Conservation (phyloP, 495 filamentous ascomycete species). For the Penicillium roqueforti region DNA sequence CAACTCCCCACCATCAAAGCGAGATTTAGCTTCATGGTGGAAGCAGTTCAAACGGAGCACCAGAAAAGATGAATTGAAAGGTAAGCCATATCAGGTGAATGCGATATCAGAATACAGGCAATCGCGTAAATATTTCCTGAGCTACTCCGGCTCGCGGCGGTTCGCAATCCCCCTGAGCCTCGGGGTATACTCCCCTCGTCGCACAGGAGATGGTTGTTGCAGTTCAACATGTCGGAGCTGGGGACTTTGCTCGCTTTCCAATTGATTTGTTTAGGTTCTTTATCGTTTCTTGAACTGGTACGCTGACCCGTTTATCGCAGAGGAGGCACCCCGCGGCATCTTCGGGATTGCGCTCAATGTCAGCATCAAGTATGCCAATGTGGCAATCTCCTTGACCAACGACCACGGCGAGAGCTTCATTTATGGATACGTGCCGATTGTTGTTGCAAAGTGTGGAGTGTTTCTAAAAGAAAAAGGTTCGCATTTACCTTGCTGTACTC, state of each 20-base stretch:
- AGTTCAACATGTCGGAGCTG: background rate
- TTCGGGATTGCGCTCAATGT: constrained; percentile 92
- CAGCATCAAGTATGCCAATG: constrained; percentile 97
- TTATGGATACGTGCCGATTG: constrained; percentile 97
- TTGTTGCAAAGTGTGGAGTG: constrained; percentile 97
- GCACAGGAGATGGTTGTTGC: background rate
- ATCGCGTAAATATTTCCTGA: background rate
- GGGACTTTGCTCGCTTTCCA: background rate
- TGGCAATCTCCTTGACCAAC: constrained; percentile 93
- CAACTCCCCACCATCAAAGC: constrained; percentile 64
- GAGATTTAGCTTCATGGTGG: constrained; percentile 89
- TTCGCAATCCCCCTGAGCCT: constrained; percentile 7
- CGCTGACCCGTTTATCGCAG: constrained; percentile 1
- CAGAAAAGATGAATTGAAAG: constrained; percentile 73
- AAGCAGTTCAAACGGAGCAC: constrained; percentile 74
- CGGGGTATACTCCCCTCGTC: background rate
- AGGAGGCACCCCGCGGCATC: constrained; percentile 55
- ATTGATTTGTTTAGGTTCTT: background rate
- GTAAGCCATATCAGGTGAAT: constrained; percentile 40
- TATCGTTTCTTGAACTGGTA: background rate
- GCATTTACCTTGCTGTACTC: constrained; percentile 12
- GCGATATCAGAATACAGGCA: constrained; percentile 2
- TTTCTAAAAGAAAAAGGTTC: constrained; percentile 97
- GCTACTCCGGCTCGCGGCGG: constrained; percentile 3
- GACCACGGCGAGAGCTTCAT: constrained; percentile 90